phyloP scores from a whole-genome alignment of 1,139 yeast genomes.

The Pichia sp. region DNA sequence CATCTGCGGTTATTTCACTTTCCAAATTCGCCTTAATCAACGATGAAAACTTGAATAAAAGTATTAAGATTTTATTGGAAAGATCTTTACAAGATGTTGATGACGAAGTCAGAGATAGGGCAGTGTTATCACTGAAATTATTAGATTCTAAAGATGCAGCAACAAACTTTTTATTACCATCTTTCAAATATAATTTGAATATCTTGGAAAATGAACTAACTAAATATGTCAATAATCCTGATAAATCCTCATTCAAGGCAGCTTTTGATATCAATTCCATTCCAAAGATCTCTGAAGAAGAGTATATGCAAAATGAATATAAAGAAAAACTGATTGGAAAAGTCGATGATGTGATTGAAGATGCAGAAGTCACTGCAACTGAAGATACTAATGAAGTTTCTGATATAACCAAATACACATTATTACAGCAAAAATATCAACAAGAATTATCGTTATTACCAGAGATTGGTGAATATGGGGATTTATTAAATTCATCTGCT shows the following conservation, averaged over 20 bases:
- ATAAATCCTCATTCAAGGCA: slow-evolving; percentile 45
- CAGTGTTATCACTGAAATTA: slow-evolving; percentile 74
- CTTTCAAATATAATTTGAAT: slow-evolving; percentile 62
- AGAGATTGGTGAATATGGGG: slow-evolving; percentile 66
- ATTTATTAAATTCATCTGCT: slow-evolving; percentile 63
- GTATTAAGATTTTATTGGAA: slow-evolving; percentile 65
- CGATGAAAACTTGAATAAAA: slow-evolving; percentile 61
- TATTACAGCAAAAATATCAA: slow-evolving; percentile 54
- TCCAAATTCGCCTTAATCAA: slow-evolving; percentile 79
- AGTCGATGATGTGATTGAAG: slow-evolving; percentile 25
- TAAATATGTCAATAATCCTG: slow-evolving; percentile 52
- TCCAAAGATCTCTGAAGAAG: slow-evolving; percentile 56
- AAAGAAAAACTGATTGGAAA: slow-evolving; percentile 30
- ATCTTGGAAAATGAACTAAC: slow-evolving; percentile 73
- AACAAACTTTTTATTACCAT: slow-evolving; percentile 52
- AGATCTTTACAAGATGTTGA: slow-evolving; percentile 86
- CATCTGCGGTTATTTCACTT: slow-evolving; percentile 90
- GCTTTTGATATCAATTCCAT: slow-evolving; percentile 69
- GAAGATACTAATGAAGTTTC: slow-evolving; percentile 25
- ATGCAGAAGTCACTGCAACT: slow-evolving; percentile 21
- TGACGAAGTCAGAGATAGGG: slow-evolving; percentile 98
- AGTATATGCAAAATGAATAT: slow-evolving; percentile 52
- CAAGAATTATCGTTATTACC: slow-evolving; percentile 60
- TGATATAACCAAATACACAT: slow-evolving; percentile 27
- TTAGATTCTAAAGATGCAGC: slow-evolving; percentile 39